phyloP scores from a whole-genome alignment of 345 rosid species.

The Psidium friedrichsthalianum region DNA sequence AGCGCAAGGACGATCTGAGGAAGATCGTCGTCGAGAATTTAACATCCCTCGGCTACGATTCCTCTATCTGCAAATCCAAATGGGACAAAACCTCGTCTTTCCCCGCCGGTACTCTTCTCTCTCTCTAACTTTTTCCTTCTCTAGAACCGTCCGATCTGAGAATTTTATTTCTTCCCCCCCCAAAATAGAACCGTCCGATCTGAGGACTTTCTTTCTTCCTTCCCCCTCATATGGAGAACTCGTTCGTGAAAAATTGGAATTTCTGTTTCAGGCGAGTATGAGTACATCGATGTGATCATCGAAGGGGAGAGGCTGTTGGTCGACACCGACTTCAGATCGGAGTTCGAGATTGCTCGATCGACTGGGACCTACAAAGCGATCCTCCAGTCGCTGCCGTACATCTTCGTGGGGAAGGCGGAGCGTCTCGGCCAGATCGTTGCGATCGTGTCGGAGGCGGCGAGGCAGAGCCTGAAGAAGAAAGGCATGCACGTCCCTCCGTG shows the following conservation, averaged over 20 bases:
- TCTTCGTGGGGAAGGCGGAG: conserved; percentile 81
- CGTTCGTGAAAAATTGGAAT: neutral
- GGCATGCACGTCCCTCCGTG: conserved; percentile 93
- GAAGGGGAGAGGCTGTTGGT: conserved; percentile 55
- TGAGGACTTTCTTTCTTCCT: neutral
- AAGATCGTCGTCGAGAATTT: conserved; percentile 53
- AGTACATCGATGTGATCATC: conserved; percentile 72
- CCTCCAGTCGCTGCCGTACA: conserved; percentile 64
- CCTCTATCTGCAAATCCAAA: conserved; percentile 84
- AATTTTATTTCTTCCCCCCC: neutral
- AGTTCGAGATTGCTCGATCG: conserved; percentile 87
- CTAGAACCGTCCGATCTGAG: neutral
- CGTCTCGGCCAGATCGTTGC: conserved; percentile 69
- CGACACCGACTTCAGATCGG: conserved; percentile 88
- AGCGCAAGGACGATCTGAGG: conserved; percentile 64
- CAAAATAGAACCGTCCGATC: neutral
- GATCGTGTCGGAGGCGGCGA: conserved; percentile 80
- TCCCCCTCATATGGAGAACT: neutral
- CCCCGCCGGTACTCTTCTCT: conserved; percentile 56
- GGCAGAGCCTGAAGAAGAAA: conserved; percentile 81
- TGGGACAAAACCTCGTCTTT: conserved; percentile 70
- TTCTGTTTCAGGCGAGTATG: conserved; percentile 59
- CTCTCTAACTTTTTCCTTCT: neutral
- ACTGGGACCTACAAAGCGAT: conserved; percentile 62
- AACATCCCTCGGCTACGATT: conserved; percentile 47